These are phyloP conservation scores for Aspergillus funiculosus DNA, from an alignment of 495 filamentous ascomycete genomes.

Conservation along the genomic window DNA sequence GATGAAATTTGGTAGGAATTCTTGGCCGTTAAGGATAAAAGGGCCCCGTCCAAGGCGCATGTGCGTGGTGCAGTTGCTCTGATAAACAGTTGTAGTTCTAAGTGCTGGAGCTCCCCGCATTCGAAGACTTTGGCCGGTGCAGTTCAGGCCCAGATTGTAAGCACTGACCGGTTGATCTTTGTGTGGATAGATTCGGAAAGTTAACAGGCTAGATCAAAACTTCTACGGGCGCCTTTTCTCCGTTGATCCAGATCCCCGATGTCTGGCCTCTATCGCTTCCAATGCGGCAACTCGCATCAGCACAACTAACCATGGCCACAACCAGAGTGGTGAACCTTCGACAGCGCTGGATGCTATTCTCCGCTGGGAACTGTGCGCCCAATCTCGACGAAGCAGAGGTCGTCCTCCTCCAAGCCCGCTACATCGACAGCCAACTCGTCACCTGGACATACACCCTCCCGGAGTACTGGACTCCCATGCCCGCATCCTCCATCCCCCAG, in stretches of 20 bases:
- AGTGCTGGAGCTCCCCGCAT: constrained; percentile 11
- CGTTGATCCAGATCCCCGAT: constrained; percentile 25
- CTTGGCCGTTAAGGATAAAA: constrained; percentile 23
- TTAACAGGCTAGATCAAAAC: constrained; percentile 24
- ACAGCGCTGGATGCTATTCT: constrained; percentile 22
- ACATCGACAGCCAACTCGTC: constrained; percentile 25
- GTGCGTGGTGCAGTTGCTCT: constrained; percentile 33
- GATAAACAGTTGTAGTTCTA: constrained; percentile 23
- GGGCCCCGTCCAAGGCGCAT: constrained; percentile 24
- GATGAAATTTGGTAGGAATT: constrained; percentile 26
- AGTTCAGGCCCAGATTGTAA: constrained; percentile 33
- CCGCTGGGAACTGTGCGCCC: not conserved
- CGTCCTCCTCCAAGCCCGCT: constrained; percentile 23
- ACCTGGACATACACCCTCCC: constrained; percentile 30
- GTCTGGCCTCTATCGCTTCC: constrained; percentile 25
- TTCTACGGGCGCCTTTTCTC: constrained; percentile 18
- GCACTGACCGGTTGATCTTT: not conserved
- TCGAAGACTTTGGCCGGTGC: constrained; percentile 22
- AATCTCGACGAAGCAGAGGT: constrained; percentile 12
- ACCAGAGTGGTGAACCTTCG: constrained; percentile 28
- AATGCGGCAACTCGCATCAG: constrained; percentile 16
- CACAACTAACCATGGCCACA: constrained; percentile 22
- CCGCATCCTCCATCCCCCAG: constrained; percentile 30
- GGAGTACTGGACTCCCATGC: constrained; percentile 25
- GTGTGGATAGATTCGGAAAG: not conserved